A percentile compares a stretch with the other conserved stretches of the same genome.
Evolutionary conservation across 2,329 filamentous ascomycete species (phyloP).

Genomic region (Cercospora janseana): DNA sequence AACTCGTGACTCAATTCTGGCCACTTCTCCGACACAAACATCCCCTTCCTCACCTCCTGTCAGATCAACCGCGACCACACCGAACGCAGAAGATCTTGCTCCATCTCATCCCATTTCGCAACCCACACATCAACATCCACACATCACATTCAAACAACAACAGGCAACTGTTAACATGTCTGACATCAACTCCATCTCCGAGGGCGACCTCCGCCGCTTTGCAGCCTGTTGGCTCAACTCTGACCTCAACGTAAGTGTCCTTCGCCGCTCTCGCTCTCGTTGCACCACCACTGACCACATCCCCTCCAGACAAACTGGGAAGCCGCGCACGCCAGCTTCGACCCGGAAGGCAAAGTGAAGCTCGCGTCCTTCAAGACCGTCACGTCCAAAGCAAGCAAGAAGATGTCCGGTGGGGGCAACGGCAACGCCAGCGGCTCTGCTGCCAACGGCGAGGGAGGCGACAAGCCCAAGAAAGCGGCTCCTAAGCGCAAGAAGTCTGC

Average conservation of each 20-base stretch:
- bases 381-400: slow-evolving; percentile 12
- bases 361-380: slow-evolving; percentile 26
- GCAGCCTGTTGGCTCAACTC: slow-evolving; percentile 22
- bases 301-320: slow-evolving; percentile 22
- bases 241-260: neutral
- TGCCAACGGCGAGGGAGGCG: slow-evolving; percentile 13
- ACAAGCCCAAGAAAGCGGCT: slow-evolving; percentile 13
- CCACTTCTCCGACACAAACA: slow-evolving; percentile 2
- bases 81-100: too few relatives aligned
- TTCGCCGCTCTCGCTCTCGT: neutral
- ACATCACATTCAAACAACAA: neutral
- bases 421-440: neutral
- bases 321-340: slow-evolving; percentile 13
- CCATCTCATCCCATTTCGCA: slow-evolving; percentile 3
- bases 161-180: slow-evolving; percentile 10
- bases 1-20: neutral
- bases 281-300: neutral
- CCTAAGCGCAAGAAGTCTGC: slow-evolving; percentile 14
- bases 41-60: neutral
- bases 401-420: neutral
- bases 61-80: slow-evolving; percentile 3
- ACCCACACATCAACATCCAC: too few relatives aligned
- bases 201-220: slow-evolving; percentile 24
- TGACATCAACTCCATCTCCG: slow-evolving; percentile 5
- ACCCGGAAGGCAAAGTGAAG: slow-evolving; percentile 23